Conservation (phyloP, 441 rosid genomes). For the Gossypium gossypioides region DNA sequence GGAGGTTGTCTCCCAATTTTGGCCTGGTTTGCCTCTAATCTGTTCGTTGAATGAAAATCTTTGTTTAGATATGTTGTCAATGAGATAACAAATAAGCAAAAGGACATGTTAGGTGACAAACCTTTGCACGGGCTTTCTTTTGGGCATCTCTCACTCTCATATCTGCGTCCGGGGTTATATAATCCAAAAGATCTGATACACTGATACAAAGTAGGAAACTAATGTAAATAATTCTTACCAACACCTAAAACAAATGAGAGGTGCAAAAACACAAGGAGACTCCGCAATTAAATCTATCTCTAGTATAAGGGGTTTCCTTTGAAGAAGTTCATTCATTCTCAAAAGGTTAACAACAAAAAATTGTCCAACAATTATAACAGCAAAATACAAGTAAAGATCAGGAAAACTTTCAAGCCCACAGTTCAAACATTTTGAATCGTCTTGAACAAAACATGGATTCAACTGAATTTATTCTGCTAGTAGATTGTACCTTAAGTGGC, state of each 20-base stretch:
- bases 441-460: neutral
- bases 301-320: neutral
- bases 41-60: slow-evolving; percentile 26
- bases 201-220: slow-evolving; percentile 31
- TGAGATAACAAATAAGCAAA: slow-evolving; percentile 8
- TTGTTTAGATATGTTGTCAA: slow-evolving; percentile 14
- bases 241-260: neutral
- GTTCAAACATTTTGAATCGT: neutral
- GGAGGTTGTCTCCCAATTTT: slow-evolving; percentile 39
- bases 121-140: slow-evolving; percentile 69
- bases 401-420: slow-evolving; percentile 1
- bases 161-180: slow-evolving; percentile 62
- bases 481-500: slow-evolving; percentile 54
- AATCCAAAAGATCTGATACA: slow-evolving; percentile 81
- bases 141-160: slow-evolving; percentile 64
- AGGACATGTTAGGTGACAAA: slow-evolving; percentile 15
- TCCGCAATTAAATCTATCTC: neutral
- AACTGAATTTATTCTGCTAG: neutral
- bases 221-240: slow-evolving; percentile 4
- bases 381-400: neutral
- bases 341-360: neutral
- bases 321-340: neutral
- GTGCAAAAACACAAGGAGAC: neutral
- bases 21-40: slow-evolving; percentile 68
- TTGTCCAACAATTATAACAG: neutral